A percentile compares a stretch with the other conserved stretches of the same genome.
phyloP scores from a whole-genome alignment of 1,139 yeast species.

The Saccharomyces pastorianus region DNA sequence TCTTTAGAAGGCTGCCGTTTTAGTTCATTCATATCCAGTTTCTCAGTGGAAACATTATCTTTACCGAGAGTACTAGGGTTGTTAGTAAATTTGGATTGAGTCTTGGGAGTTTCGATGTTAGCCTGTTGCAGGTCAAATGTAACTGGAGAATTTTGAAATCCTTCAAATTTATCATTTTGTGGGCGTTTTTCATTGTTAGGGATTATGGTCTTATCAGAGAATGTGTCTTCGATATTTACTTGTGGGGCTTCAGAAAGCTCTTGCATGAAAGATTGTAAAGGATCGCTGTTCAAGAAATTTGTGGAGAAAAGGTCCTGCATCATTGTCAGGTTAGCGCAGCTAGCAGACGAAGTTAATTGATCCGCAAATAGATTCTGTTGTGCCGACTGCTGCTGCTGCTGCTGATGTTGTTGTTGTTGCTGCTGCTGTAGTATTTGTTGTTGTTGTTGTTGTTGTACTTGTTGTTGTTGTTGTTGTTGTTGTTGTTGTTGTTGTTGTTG shows the following conservation, averaged over 20 bases:
- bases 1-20: conserved; percentile 10
- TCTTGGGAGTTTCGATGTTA: not conserved
- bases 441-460: not conserved
- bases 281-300: conserved; percentile 20
- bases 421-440: not conserved
- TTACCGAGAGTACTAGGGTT: conserved; percentile 10
- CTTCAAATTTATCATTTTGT: not conserved
- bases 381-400: conserved; percentile 12
- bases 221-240: conserved; percentile 2
- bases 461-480: no score
- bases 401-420: conserved; percentile 7
- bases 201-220: not conserved
- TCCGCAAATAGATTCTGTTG: not conserved
- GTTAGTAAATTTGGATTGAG: conserved; percentile 7
- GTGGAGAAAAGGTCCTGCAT: conserved; percentile 19
- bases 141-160: not conserved
- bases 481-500: no score
- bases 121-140: not conserved
- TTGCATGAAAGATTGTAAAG: conserved; percentile 23
- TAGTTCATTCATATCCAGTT: conserved; percentile 16
- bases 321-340: conserved; percentile 5
- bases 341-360: not conserved
- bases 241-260: conserved; percentile 15
- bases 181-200: not conserved
- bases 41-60: conserved; percentile 18